phyloP scores from a whole-genome alignment of 2,329 filamentous ascomycete species.

The Fusarium lateritium region DNA sequence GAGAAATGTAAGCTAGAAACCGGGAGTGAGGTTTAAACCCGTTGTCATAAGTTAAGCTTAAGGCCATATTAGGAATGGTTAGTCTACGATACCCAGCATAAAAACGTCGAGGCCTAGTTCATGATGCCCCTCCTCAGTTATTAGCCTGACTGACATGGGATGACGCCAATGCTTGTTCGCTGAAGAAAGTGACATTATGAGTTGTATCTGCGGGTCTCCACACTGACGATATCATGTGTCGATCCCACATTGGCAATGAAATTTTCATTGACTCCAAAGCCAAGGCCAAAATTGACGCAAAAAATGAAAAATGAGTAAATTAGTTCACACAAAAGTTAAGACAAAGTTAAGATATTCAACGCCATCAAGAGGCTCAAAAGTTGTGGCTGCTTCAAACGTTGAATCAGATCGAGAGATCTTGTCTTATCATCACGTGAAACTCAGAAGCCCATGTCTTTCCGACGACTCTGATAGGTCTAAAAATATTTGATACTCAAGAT shows the following conservation, averaged over 20 bases:
- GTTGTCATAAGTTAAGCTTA: slow-evolving; percentile 16
- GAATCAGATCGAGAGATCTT: slow-evolving; percentile 29
- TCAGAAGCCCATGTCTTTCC: neutral
- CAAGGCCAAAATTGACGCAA: neutral
- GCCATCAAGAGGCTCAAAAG: slow-evolving; percentile 8
- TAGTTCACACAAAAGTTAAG: neutral
- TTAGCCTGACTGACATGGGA: slow-evolving; percentile 17
- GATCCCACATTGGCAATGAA: slow-evolving; percentile 30
- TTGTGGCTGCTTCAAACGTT: slow-evolving; percentile 18
- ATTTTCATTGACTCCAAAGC: slow-evolving; percentile 6
- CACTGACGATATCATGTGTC: slow-evolving; percentile 21
- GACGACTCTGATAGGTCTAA: slow-evolving; percentile 35
- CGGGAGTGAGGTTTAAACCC: slow-evolving; percentile 14
- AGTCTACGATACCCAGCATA: slow-evolving; percentile 40
- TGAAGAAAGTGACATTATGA: slow-evolving; percentile 38
- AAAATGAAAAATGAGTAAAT: neutral
- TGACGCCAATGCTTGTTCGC: slow-evolving; percentile 30
- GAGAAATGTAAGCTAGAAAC: slow-evolving; percentile 20
- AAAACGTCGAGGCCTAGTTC: slow-evolving; percentile 25
- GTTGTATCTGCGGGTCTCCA: slow-evolving; percentile 38
- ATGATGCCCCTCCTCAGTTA: slow-evolving; percentile 28
- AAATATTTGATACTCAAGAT: slow-evolving; percentile 45
- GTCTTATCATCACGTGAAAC: slow-evolving; percentile 50
- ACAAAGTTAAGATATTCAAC: neutral
- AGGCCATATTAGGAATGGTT: slow-evolving; percentile 38